Evolutionary conservation across 352 stramenopile species (phyloP).

Genomic region (Globisporangium rhizosaccharum): DNA sequence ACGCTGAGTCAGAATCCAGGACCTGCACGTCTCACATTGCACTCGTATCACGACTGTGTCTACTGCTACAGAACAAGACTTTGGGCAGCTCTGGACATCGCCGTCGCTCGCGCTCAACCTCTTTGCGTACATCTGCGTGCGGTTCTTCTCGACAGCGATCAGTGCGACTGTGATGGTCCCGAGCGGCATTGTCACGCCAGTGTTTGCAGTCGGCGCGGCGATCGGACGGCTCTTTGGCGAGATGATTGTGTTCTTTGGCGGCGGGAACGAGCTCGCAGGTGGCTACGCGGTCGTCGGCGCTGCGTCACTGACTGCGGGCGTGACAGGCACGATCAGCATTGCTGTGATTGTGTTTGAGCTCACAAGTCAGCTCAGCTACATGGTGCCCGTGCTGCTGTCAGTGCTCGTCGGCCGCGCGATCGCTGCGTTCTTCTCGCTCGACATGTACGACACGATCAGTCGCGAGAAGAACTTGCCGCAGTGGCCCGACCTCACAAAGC

Average conservation of each 20-base stretch:
- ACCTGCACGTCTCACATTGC: background rate
- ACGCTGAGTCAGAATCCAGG: too few relatives aligned
- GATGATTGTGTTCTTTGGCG: slow-evolving; percentile 49
- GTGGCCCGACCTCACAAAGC: slow-evolving; percentile 74
- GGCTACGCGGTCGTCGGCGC: slow-evolving; percentile 80
- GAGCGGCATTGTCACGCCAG: slow-evolving; percentile 87
- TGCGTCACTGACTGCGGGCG: slow-evolving; percentile 74
- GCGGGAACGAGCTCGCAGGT: slow-evolving; percentile 43
- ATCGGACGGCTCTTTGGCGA: slow-evolving; percentile 89
- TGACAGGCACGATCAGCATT: slow-evolving; percentile 73
- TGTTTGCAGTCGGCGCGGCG: slow-evolving; percentile 87
- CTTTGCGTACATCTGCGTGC: slow-evolving; percentile 55
- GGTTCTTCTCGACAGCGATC: slow-evolving; percentile 74
- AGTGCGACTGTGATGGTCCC: slow-evolving; percentile 84
- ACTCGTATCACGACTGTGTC: background rate
- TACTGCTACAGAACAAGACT: slow-evolving; percentile 25
- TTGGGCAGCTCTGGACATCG: slow-evolving; percentile 50
- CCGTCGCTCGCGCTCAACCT: slow-evolving; percentile 65
- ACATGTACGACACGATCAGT: slow-evolving; percentile 83
- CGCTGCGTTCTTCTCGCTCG: slow-evolving; percentile 63
- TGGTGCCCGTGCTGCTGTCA: slow-evolving; percentile 80
- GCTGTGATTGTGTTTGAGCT: slow-evolving; percentile 86
- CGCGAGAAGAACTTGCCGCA: slow-evolving; percentile 75
- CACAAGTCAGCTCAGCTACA: slow-evolving; percentile 88
- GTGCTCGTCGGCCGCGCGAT: slow-evolving; percentile 70